These are phyloP conservation scores for Exsudoporus frostii DNA, from an alignment of 768 basidiomycete genomes.

Conservation along the genomic window DNA sequence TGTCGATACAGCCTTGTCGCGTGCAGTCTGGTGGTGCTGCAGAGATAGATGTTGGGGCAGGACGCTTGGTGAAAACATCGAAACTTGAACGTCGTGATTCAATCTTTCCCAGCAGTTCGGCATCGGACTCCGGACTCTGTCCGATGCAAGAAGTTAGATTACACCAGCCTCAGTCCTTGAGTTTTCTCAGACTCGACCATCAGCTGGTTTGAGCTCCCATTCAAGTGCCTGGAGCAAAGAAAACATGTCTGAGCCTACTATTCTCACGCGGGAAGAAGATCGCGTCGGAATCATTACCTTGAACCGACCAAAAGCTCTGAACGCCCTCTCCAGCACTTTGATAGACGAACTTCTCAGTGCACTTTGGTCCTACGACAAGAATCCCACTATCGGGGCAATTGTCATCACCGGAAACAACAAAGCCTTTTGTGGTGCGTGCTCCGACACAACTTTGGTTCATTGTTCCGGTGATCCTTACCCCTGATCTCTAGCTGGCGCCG, in stretches of 20 bases:
- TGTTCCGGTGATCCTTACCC: neutral
- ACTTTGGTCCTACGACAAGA: constrained; percentile 60
- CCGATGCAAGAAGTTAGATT: constrained; percentile 4
- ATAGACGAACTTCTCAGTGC: constrained; percentile 80
- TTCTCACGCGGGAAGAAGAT: constrained; percentile 20
- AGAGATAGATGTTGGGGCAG: constrained; percentile 28
- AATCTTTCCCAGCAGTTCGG: neutral
- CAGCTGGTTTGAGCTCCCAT: neutral
- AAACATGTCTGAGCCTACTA: constrained; percentile 23
- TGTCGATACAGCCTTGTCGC: constrained; percentile 49
- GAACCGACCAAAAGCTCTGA: constrained; percentile 83
- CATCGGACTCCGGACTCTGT: neutral
- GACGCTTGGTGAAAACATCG: constrained; percentile 7
- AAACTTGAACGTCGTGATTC: neutral
- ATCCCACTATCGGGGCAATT: constrained; percentile 72
- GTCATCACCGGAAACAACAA: constrained; percentile 89
- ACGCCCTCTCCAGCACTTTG: constrained; percentile 77
- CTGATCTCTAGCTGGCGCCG: constrained; percentile 66
- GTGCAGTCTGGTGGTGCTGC: constrained; percentile 44
- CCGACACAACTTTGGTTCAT: neutral
- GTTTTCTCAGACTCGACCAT: neutral
- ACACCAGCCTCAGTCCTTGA: neutral
- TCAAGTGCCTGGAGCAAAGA: neutral
- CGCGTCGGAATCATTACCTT: constrained; percentile 60
- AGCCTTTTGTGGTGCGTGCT: constrained; percentile 52